A percentile compares a stretch with the other conserved stretches of the same genome.
Evolutionary conservation across 305 asterid genomes (phyloP).

Genomic region (Fraxinus dipetala): DNA sequence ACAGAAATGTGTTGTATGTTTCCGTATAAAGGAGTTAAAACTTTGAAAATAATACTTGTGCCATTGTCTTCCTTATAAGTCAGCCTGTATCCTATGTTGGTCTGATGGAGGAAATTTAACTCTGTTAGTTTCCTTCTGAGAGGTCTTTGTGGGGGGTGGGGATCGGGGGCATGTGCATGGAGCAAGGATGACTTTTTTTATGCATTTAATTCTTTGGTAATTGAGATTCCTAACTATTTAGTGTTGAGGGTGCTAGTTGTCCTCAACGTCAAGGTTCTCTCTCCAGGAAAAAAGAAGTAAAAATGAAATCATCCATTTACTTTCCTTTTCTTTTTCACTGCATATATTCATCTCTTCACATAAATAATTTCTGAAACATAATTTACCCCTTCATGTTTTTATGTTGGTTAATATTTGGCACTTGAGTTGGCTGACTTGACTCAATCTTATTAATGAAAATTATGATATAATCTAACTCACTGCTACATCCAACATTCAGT

Average conservation of each 20-base stretch:
- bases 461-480: background rate
- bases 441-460: background rate
- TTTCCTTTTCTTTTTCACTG: background rate
- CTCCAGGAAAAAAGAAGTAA: background rate
- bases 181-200: background rate
- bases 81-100: background rate
- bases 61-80: background rate
- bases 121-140: background rate
- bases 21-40: background rate
- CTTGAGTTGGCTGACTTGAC: background rate
- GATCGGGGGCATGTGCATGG: background rate
- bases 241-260: background rate
- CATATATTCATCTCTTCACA: background rate
- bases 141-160: background rate
- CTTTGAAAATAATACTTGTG: background rate
- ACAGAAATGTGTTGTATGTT: background rate
- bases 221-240: background rate
- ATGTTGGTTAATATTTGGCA: background rate
- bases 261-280: background rate
- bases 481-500: background rate
- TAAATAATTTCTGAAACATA: background rate
- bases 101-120: background rate
- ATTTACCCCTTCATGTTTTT: background rate
- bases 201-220: background rate
- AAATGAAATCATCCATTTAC: background rate